Conservation (phyloP, 78 protist species). For the Dictyostelium discoideum region DNA sequence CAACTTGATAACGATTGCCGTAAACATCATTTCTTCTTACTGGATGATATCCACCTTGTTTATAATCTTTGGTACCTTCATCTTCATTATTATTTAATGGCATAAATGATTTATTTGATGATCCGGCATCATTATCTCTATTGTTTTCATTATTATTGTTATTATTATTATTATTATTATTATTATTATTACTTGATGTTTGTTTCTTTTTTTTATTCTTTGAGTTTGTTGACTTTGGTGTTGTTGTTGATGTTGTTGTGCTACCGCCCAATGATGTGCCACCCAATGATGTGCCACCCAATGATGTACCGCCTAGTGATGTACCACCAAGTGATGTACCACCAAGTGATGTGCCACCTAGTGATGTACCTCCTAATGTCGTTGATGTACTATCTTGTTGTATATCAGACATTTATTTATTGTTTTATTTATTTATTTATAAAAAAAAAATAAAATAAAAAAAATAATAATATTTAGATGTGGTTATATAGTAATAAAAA, state of each 20-base stretch:
- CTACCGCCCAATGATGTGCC: constrained; percentile 40
- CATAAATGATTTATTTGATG: constrained; percentile 3
- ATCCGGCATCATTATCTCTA: background rate
- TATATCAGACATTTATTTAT: background rate
- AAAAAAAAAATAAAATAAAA: constrained; percentile 2
- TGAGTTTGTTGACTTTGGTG: background rate
- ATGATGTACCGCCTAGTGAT: constrained; percentile 3
- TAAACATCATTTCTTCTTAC: constrained; percentile 92
- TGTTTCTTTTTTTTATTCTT: background rate
- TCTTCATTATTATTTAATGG: constrained; percentile 28
- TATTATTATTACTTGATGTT: background rate
- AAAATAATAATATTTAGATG: background rate
- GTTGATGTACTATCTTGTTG: background rate
- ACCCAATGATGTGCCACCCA: constrained; percentile 9
- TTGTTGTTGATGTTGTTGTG: background rate
- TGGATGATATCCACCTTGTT: constrained; percentile 96
- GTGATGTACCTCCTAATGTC: background rate
- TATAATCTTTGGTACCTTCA: constrained; percentile 47
- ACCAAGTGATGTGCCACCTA: constrained; percentile 19
- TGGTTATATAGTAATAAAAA: background rate
- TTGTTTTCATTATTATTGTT: background rate
- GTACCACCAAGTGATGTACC: constrained; percentile 41
- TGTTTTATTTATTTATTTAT: background rate
- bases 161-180: background rate
- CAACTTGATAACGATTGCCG: constrained; percentile 86